Evolutionary conservation across 176 grass and related monocot genomes (phyloP).

Genomic region (Carex littledalei): DNA sequence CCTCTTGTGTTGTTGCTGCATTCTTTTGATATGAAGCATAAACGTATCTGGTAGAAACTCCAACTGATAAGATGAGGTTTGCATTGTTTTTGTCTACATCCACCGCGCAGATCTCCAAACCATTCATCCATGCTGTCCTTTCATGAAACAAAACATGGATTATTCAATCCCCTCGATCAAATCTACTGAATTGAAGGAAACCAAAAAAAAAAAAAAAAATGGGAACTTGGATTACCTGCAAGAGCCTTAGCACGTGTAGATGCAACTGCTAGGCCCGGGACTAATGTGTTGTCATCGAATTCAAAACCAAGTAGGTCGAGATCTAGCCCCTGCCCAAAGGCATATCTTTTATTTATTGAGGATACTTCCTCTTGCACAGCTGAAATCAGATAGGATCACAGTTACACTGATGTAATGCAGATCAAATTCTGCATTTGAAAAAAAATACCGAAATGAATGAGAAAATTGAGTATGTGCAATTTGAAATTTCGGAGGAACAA

Average conservation of each 20-base stretch:
- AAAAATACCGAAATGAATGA: not conserved
- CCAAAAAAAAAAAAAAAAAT: not conserved
- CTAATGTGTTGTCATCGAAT: conserved; percentile 61
- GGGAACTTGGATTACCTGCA: conserved; percentile 41
- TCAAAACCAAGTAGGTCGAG: conserved; percentile 86
- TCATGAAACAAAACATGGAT: not conserved
- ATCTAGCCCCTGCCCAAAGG: conserved; percentile 72
- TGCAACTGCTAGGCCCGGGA: conserved; percentile 88
- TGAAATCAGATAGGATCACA: conserved; percentile 27
- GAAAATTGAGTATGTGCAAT: not conserved
- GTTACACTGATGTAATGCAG: not conserved
- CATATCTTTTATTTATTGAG: conserved; percentile 55
- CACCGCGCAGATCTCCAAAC: conserved; percentile 62
- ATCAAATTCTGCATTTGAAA: conserved; percentile 3
- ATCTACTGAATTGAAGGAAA: not conserved
- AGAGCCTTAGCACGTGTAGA: conserved; percentile 84
- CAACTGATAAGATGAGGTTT: conserved; percentile 63
- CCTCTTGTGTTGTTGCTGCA: conserved; percentile 71
- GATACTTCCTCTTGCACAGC: conserved; percentile 71
- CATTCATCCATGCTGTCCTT: conserved; percentile 93
- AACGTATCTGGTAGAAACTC: conserved; percentile 72
- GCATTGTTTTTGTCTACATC: conserved; percentile 55
- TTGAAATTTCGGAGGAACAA: conserved; percentile 18
- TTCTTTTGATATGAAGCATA: conserved; percentile 86
- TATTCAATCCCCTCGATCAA: not conserved